These are phyloP conservation scores for Candida jianshihensis DNA, from an alignment of 805 yeast genomes.

Conservation along the genomic window DNA sequence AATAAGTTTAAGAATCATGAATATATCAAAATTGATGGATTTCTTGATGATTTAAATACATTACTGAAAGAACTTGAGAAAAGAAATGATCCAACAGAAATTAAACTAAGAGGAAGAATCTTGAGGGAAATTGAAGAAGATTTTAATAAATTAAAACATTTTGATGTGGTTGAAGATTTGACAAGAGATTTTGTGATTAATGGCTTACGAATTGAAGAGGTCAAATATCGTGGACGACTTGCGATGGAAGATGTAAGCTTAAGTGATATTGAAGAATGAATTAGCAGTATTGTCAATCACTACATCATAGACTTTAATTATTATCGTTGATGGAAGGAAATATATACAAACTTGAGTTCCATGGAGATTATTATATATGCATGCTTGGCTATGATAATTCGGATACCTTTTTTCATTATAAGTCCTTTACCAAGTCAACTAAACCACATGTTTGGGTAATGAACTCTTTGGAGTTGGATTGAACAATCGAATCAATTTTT, in stretches of 20 bases:
- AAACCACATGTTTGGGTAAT: constrained; percentile 30
- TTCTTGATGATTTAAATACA: constrained; percentile 13
- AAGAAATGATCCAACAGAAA: constrained; percentile 9
- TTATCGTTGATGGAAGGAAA: no score
- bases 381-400: not conserved
- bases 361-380: not conserved
- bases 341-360: not conserved
- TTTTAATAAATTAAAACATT: constrained; percentile 9
- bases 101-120: constrained; percentile 12
- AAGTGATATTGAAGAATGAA: constrained; percentile 11
- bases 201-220: constrained; percentile 16
- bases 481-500: constrained; percentile 34
- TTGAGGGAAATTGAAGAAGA: constrained; percentile 12
- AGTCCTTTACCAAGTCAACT: constrained; percentile 4
- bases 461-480: constrained; percentile 27
- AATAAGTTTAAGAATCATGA: constrained; percentile 4
- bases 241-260: constrained; percentile 25
- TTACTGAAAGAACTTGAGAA: constrained; percentile 16
- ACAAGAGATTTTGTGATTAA: constrained; percentile 23
- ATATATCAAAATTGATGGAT: constrained; percentile 12
- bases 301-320: not conserved
- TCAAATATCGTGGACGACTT: constrained; percentile 24
- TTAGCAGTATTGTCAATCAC: no score
- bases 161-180: constrained; percentile 9
- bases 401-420: not conserved